These are phyloP conservation scores for Phialophora chinensis DNA, from an alignment of 2,329 filamentous ascomycete species.

Conservation along the genomic window DNA sequence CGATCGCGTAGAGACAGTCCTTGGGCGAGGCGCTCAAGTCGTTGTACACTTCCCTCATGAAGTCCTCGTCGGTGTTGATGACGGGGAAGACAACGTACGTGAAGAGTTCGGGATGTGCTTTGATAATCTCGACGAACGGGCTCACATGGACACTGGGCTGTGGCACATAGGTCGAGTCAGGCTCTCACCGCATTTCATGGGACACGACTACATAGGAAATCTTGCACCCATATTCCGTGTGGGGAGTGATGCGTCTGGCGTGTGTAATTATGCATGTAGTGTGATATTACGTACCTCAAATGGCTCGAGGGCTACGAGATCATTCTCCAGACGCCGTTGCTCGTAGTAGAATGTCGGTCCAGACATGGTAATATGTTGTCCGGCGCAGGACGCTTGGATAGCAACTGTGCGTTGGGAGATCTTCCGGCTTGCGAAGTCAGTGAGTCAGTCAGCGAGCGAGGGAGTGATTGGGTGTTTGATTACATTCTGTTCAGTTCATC, in stretches of 20 bases:
- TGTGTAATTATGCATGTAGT: background rate
- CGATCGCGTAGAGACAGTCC: conserved; percentile 14
- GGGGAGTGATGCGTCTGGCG: background rate
- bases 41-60: conserved; percentile 6
- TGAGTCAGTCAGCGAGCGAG: no score
- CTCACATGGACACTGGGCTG: conserved; percentile 5
- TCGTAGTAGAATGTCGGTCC: conserved; percentile 7
- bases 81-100: conserved; percentile 7
- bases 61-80: conserved; percentile 11
- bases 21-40: background rate
- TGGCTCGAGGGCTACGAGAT: conserved; percentile 8
- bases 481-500: no score
- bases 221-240: background rate
- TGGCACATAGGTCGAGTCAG: background rate
- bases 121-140: conserved; percentile 4
- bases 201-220: background rate
- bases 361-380: no score
- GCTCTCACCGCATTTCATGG: no score
- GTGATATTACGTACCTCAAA: conserved; percentile 10
- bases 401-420: no score
- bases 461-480: no score
- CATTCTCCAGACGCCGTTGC: conserved; percentile 15
- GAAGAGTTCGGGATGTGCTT: conserved; percentile 7
- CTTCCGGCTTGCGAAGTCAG: no score
- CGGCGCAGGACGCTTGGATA: no score